phyloP scores from a whole-genome alignment of 2,329 filamentous ascomycete genomes.

The Xylaria sp. region DNA sequence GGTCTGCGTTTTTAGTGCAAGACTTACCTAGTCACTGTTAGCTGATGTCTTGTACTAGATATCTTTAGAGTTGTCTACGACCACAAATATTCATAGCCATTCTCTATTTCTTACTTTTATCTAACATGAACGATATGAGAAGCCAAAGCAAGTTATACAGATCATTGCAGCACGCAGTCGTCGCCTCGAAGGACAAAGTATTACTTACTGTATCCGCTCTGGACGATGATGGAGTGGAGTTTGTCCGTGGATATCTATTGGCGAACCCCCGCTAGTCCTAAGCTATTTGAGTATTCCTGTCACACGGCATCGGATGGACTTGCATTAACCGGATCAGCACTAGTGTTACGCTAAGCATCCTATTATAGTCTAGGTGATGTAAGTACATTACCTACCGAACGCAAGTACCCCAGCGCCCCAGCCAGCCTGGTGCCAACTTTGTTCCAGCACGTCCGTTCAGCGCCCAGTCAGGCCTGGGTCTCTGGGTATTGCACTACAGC shows the following conservation, averaged over 20 bases:
- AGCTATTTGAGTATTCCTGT: constrained; percentile 38
- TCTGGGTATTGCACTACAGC: neutral
- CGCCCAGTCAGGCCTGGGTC: constrained; percentile 3
- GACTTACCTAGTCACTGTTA: neutral
- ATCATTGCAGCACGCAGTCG: neutral
- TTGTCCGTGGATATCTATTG: constrained; percentile 17
- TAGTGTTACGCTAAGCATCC: constrained; percentile 17
- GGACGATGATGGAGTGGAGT: constrained; percentile 7
- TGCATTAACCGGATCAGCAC: constrained; percentile 32
- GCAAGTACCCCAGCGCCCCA: constrained; percentile 6
- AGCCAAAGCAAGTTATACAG: neutral
- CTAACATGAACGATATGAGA: neutral
- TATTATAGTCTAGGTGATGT: neutral
- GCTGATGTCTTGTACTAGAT: neutral
- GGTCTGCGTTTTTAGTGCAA: constrained; percentile 5
- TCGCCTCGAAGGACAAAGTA: neutral
- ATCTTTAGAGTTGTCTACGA: neutral
- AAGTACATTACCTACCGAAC: constrained; percentile 3
- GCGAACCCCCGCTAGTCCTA: constrained; percentile 4
- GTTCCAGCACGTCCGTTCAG: constrained; percentile 12
- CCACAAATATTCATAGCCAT: neutral
- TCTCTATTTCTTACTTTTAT: neutral
- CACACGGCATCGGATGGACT: constrained; percentile 28
- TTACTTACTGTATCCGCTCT: constrained; percentile 20
- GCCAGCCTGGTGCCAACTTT: neutral